Evolutionary conservation across 2,329 filamentous ascomycete species (phyloP), one percentile per base, ranked within the genome.

Genomic region (Ilyonectria mors-panacis): DNA sequence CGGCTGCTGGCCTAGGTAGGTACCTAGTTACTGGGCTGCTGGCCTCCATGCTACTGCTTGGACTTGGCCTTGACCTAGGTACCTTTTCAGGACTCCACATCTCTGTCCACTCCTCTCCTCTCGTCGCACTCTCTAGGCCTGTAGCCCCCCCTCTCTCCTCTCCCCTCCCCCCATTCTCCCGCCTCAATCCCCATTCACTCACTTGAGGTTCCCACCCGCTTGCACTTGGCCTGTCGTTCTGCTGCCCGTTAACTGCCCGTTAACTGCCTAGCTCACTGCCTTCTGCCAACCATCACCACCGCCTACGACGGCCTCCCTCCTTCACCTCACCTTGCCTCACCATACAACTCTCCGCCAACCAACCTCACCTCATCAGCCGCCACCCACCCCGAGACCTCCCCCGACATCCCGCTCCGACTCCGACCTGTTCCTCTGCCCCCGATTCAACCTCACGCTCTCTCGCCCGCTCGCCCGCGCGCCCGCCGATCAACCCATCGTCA

Each of bases 401-500:
- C 42, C 58, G 59, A 60, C 61, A 59, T 67, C 59, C 67, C 63
- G 60, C 66, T 70, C 61, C 67, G 59, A 65, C 51, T 50, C 57
- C 42, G 55, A 67, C 66, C 61, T 65, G 65, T 53, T 60, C 72
- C 59, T 67, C 61, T 45, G 55, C 23, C 33, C 17, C 19, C 44
- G 35, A 45, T 48, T 44, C 55, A 53, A 59, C 42, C 55, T 57
- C 63, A 19, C 33, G 55, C 65, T 48, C 45, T 37, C 53, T 51
- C 56, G 54, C 62, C 64, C 65, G 63, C 68, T 70, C 66, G 57
- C 71, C 70, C 70, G 70, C 72, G 66, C 66, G 67, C 66, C 60
- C 53, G 69, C 65, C 70, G 68, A 72, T 72, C 71, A 70, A 65
- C 71, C 70, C 69, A 73, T 72, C 48, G 66, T 63, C 67, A 67